Evolutionary conservation across 257 asterid species (phyloP), one percentile per base, ranked within the genome.

Genomic region (Gynochthodes officinalis): DNA sequence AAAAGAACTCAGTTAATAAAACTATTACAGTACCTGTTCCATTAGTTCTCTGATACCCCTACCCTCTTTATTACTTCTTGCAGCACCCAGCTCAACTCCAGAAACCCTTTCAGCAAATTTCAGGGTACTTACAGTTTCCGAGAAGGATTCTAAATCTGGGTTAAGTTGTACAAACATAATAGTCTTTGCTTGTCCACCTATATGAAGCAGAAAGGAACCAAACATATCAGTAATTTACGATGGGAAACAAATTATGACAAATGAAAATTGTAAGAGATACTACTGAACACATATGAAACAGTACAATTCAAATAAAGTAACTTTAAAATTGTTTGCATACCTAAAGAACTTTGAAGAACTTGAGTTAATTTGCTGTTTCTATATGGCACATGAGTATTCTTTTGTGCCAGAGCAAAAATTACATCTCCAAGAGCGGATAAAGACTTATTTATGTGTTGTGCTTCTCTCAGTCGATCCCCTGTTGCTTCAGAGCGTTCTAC

Each of bases 21-120:
- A 73, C 44, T n/a, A 48, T 10, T 28, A 21, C n/a, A 48, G 35
- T 82, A 95, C 98, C 96, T 94, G 98, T 80, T 91, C 98, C 96
- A 89, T 86, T 60, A 94, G 96, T 76, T 94, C 98, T 75, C 95
- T 81, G 73, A 91, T 80, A 78, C 96, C 95, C 85, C 90, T 86
- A 67, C 96, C 92, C 89, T 94, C 96, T 82, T 80, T 89, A 73
- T 89, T 91, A 81, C 90, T 91, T 71, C 87, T 81, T 28, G 97
- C 97, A 28, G 97, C 96, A 73, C 98, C 98, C 87, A 94, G 81
- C 83, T 91, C 97, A 70, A 94, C 98, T 32, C 98, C 98, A 70
- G 98, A 94, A 64, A 91, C 98, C 82, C 98, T 82, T 87, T 94
- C 97, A 21, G 98, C 96, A 87, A 94, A 94, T 81, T 94, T 94